Conservation (phyloP, 352 stramenopile genomes). For the Phytophthora fragariaefolia region DNA sequence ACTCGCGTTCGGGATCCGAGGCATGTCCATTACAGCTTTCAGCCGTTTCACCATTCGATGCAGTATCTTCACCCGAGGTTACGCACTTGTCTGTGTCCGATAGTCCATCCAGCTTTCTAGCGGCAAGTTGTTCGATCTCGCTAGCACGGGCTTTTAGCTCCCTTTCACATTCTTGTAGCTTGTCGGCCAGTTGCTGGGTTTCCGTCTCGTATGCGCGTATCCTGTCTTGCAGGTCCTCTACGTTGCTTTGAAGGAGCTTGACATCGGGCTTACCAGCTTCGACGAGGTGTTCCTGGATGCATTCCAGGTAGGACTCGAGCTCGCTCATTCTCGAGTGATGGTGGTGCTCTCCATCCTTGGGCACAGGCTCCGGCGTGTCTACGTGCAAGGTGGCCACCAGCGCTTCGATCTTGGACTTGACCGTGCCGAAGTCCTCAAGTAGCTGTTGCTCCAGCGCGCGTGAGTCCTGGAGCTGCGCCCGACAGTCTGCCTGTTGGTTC, state of each 20-base stretch:
- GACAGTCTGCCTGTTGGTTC: slow-evolving; percentile 17
- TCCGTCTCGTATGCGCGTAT: slow-evolving; percentile 35
- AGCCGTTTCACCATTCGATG: slow-evolving; percentile 21
- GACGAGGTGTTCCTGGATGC: slow-evolving; percentile 30
- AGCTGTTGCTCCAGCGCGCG: slow-evolving; percentile 22
- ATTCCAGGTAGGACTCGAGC: slow-evolving; percentile 27
- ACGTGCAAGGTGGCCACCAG: slow-evolving; percentile 21
- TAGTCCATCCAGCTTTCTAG: slow-evolving; percentile 7
- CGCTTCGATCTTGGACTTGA: slow-evolving; percentile 27
- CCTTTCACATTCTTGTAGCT: slow-evolving; percentile 39
- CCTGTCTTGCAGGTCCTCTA: slow-evolving; percentile 23
- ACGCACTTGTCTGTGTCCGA: slow-evolving; percentile 19
- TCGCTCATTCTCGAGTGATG: slow-evolving; percentile 10
- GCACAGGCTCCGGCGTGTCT: neutral
- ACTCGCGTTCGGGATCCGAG: slow-evolving; percentile 27
- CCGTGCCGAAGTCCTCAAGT: slow-evolving; percentile 18
- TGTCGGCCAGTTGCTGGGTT: slow-evolving; percentile 28
- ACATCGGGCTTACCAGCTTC: slow-evolving; percentile 12
- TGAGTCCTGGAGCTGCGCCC: slow-evolving; percentile 11
- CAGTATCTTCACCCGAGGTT: slow-evolving; percentile 22
- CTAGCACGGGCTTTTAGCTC: slow-evolving; percentile 30
- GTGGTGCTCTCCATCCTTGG: neutral
- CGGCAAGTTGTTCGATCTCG: slow-evolving; percentile 31
- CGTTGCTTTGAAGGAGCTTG: slow-evolving; percentile 20
- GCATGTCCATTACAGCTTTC: slow-evolving; percentile 27